Base-by-base conservation (phyloP, 2,329 filamentous ascomycete species). In the Xylaria sp. region DNA sequence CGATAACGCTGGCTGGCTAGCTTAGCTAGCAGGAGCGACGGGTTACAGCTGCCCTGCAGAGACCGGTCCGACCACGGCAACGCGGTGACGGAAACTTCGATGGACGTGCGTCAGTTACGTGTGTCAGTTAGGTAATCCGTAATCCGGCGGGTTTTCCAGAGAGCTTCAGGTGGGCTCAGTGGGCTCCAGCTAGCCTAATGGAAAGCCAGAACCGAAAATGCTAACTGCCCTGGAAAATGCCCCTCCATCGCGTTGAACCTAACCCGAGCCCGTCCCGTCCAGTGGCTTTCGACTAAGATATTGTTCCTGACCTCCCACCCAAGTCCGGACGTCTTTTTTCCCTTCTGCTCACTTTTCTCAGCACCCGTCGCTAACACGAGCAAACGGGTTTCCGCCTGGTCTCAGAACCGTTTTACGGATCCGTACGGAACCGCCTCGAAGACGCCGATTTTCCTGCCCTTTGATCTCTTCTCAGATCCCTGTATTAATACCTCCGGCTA, bases 1-100 rank as follows among this genome's bases (percentile, higher is more conserved):
- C 52, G 62, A 59, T 63, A 64, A 58, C 42, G 60, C 62, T 62
- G 62, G 51, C 57, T 60, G 57, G 23, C 23, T 30, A 30, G 16
- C 16, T 16, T 16, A 16, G 16, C 23, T 30, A 30, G 4, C 23
- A 30, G 23, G 23, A 30, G 23, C 23, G 4, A 30, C 5, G 4
- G 23, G 16, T 16, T 30, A 30, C 23, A 30, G 23, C 23, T 30
- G 23, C 23, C 23, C 23, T 30, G 23, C 23, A 47, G 37, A 34
- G 37, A 13, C 9, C 37, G 37, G 37, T 42, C 37, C 37, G 37
- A 42, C 37, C 37, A 30, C 23, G 23, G 23, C 23, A 3, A 30
- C 23, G 16, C 16, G 23, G 23, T 5, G 23, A 30, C 23, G 23
- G 23, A 30, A 30, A 30, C 23, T 30, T 30, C 5, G 23, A 16